Percentiles rank a stretch among this genome's conserved stretches.
Evolutionary conservation across 768 basidiomycete genomes (phyloP).

Genomic region (Hortiboletus campestris): DNA sequence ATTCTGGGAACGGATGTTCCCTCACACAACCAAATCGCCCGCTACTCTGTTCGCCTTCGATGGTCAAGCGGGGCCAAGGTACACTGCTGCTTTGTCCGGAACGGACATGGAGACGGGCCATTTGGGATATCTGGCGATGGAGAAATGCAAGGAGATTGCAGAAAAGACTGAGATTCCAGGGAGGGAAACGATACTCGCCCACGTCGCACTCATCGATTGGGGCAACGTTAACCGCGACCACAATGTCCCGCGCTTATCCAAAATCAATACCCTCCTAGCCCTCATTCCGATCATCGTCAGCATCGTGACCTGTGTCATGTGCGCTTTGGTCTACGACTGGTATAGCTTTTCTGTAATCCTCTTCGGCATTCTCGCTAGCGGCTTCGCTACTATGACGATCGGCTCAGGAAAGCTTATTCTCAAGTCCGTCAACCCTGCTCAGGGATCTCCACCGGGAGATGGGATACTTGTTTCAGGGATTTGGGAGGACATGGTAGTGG

Average conservation of each 20-base stretch:
- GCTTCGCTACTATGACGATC: conserved; percentile 25
- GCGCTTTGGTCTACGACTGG: conserved; percentile 29
- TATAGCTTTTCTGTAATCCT: conserved; percentile 30
- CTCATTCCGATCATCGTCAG: conserved; percentile 28
- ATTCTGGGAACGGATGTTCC: conserved; percentile 27
- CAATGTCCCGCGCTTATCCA: conserved; percentile 2
- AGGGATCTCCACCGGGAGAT: conserved; percentile 23
- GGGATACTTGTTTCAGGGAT: conserved; percentile 21
- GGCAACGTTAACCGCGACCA: neutral
- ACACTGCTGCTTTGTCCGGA: conserved; percentile 26
- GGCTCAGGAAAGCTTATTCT: conserved; percentile 25
- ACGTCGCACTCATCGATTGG: conserved; percentile 22
- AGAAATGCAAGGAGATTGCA: conserved; percentile 15
- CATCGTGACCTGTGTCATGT: conserved; percentile 20
- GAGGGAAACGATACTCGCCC: conserved; percentile 9
- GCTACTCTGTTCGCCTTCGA: conserved; percentile 25
- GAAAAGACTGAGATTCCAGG: neutral
- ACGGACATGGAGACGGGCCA: conserved; percentile 29
- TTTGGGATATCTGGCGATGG: conserved; percentile 25
- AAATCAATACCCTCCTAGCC: conserved; percentile 3
- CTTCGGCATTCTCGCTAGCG: conserved; percentile 31
- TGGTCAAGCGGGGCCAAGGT: conserved; percentile 27
- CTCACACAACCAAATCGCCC: conserved; percentile 20
- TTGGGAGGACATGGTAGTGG: conserved; percentile 19
- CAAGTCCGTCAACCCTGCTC: conserved; percentile 12